Evolutionary conservation across 306 rosid species (phyloP).

Genomic region (Urtica urens): DNA sequence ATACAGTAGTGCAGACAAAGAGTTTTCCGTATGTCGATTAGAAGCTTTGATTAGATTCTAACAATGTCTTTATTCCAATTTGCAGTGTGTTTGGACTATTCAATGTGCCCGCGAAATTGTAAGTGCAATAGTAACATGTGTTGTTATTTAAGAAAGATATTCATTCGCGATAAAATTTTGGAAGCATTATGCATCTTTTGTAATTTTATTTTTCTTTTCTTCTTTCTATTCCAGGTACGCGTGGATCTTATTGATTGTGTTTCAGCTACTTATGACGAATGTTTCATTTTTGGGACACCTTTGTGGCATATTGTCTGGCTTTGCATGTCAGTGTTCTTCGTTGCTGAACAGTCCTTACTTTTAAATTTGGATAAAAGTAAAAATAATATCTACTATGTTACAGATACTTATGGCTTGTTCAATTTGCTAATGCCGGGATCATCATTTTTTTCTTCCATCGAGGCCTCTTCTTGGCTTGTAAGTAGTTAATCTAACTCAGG

Average conservation of each 20-base stretch:
- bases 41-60: slow-evolving; percentile 5
- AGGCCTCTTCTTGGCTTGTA: slow-evolving; percentile 70
- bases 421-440: slow-evolving; percentile 80
- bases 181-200: slow-evolving; percentile 10
- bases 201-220: slow-evolving; percentile 5
- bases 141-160: not conserved
- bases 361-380: too few species aligned
- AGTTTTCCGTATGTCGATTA: too few species aligned
- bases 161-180: too few species aligned
- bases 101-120: slow-evolving; percentile 90
- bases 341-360: too few species aligned
- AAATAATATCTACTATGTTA: too few species aligned
- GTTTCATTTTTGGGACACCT: slow-evolving; percentile 94
- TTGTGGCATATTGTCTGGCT: slow-evolving; percentile 96
- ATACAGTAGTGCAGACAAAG: too few species aligned
- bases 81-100: slow-evolving; percentile 96
- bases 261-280: slow-evolving; percentile 90
- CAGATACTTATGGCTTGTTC: slow-evolving; percentile 84
- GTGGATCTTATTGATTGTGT: slow-evolving; percentile 79
- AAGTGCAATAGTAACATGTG: slow-evolving; percentile 15
- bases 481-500: slow-evolving; percentile 24
- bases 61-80: slow-evolving; percentile 12
- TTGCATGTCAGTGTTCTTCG: slow-evolving; percentile 64
- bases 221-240: slow-evolving; percentile 63
- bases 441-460: slow-evolving; percentile 72